These are phyloP conservation scores for Tuber indicum DNA, from an alignment of 495 filamentous ascomycete species.

Conservation along the genomic window DNA sequence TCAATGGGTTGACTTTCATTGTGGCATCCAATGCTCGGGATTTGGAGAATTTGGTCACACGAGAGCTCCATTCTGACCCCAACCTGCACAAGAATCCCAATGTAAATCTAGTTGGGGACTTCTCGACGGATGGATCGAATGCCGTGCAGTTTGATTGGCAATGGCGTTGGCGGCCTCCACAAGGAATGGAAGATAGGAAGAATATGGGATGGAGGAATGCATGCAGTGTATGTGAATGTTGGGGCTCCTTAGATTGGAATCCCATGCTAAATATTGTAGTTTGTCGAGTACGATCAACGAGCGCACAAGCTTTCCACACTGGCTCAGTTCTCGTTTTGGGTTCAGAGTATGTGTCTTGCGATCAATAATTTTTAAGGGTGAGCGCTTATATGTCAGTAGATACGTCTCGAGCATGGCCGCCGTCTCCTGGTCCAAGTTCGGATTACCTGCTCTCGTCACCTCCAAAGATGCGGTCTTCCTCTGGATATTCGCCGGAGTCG, in stretches of 20 bases:
- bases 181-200: slow-evolving; percentile 69
- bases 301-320: slow-evolving; percentile 82
- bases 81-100: slow-evolving; percentile 97
- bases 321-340: slow-evolving; percentile 90
- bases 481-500: slow-evolving; percentile 43
- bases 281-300: slow-evolving; percentile 91
- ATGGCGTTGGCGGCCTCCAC: slow-evolving; percentile 95
- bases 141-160: slow-evolving; percentile 90
- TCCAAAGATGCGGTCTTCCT: slow-evolving; percentile 70
- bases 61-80: slow-evolving; percentile 93
- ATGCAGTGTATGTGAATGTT: slow-evolving; percentile 61
- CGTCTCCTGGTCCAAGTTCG: slow-evolving; percentile 49
- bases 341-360: slow-evolving; percentile 57
- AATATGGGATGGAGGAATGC: slow-evolving; percentile 83
- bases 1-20: slow-evolving; percentile 87
- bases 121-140: slow-evolving; percentile 66
- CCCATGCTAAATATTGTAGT: slow-evolving; percentile 48
- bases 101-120: slow-evolving; percentile 86
- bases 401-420: slow-evolving; percentile 39
- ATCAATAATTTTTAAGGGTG: not conserved
- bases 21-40: slow-evolving; percentile 78
- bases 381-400: slow-evolving; percentile 35
- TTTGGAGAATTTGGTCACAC: slow-evolving; percentile 83
- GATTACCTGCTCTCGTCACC: slow-evolving; percentile 65
- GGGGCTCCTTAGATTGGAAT: slow-evolving; percentile 5